Conservation (phyloP, 2,329 filamentous ascomycete species). For the Ampelomyces quisqualis region DNA sequence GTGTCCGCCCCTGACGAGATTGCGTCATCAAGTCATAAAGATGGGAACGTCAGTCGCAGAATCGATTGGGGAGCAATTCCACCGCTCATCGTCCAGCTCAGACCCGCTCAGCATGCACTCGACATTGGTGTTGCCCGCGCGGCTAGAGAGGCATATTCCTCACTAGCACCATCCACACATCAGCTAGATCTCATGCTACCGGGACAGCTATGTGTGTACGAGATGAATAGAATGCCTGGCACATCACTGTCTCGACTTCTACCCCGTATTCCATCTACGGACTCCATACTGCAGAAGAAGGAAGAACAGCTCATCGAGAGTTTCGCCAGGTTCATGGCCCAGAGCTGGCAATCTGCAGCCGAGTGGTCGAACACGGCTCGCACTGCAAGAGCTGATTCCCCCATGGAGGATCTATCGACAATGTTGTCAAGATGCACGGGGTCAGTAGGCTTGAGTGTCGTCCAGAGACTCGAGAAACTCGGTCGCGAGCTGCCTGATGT, state of each 20-base stretch:
- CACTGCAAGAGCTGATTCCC: slow-evolving; percentile 19
- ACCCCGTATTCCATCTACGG: slow-evolving; percentile 3
- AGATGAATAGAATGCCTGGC: slow-evolving; percentile 31
- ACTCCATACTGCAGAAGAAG: slow-evolving; percentile 4
- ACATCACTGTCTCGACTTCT: slow-evolving; percentile 21
- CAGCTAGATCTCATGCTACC: slow-evolving; percentile 12
- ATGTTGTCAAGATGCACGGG: slow-evolving; percentile 26
- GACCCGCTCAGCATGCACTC: slow-evolving; percentile 25
- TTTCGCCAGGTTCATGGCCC: slow-evolving; percentile 33
- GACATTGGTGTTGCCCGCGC: slow-evolving; percentile 19
- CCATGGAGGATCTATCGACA: slow-evolving; percentile 9
- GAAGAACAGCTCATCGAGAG: slow-evolving; percentile 28
- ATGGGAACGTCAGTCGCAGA: too few relatives aligned
- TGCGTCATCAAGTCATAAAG: not conserved
- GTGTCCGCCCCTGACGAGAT: not conserved
- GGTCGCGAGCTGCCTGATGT: slow-evolving; percentile 25
- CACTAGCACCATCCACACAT: slow-evolving; percentile 22
- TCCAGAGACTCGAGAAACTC: slow-evolving; percentile 28
- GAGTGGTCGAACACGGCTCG: not conserved
- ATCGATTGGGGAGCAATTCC: too few relatives aligned
- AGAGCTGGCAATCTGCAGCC: slow-evolving; percentile 17
- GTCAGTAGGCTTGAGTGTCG: slow-evolving; percentile 32
- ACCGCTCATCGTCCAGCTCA: slow-evolving; percentile 29
- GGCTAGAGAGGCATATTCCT: slow-evolving; percentile 25
- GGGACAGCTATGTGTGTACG: slow-evolving; percentile 20